phyloP scores from a whole-genome alignment of 257 asterid genomes.

The Solanum medicagineum region DNA sequence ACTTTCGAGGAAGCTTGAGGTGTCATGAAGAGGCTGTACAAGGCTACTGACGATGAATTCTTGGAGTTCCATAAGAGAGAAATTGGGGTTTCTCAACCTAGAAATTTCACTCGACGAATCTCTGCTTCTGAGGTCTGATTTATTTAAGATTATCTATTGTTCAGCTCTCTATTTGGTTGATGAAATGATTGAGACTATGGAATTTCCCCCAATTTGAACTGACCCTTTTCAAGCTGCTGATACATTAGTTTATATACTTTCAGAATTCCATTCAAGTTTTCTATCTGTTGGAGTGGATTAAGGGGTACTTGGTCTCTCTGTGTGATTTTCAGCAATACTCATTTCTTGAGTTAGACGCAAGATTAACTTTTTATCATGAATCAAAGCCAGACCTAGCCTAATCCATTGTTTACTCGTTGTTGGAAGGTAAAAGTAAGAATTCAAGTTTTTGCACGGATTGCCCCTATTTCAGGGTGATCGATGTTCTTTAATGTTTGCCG shows the following conservation, averaged over 20 bases:
- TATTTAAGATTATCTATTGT: background rate
- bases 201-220: background rate
- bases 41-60: slow-evolving; percentile 30
- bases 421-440: background rate
- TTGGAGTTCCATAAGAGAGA: slow-evolving; percentile 48
- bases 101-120: slow-evolving; percentile 47
- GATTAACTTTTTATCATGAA: background rate
- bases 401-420: background rate
- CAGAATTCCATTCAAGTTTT: background rate
- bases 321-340: background rate
- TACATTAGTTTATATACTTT: background rate
- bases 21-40: slow-evolving; percentile 26
- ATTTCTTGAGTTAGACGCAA: background rate
- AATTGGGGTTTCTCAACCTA: slow-evolving; percentile 35
- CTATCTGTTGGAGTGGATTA: background rate
- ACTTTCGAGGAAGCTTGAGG: background rate
- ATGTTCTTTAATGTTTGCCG: too few species aligned
- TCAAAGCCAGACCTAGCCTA: background rate
- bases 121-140: slow-evolving; percentile 51
- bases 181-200: background rate
- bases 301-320: background rate
- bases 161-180: background rate
- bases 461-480: background rate
- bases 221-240: background rate
- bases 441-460: background rate